phyloP scores from a whole-genome alignment of 1,284 basidiomycete species.

The Xerocomus nothofagi region DNA sequence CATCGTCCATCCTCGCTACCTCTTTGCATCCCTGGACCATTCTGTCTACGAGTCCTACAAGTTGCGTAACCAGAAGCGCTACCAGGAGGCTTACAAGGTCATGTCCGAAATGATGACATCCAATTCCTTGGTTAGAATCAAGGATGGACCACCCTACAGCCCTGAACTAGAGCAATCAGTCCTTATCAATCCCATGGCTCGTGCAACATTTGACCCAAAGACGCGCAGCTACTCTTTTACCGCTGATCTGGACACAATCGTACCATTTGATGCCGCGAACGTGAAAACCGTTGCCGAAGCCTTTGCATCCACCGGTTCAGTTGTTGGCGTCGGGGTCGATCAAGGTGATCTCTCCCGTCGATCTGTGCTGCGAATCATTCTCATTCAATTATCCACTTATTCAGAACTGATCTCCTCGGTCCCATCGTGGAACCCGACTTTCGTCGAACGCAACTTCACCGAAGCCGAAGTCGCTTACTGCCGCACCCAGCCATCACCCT shows the following conservation, averaged over 20 bases:
- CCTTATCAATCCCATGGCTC: constrained; percentile 90
- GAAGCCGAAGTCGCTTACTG: constrained; percentile 88
- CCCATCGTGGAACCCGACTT: constrained; percentile 87
- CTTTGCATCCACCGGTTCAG: constrained; percentile 45
- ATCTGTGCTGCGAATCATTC: constrained; percentile 8
- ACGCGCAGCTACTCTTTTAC: constrained; percentile 83
- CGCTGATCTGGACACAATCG: constrained; percentile 56
- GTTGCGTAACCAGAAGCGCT: constrained; percentile 66
- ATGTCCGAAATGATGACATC: constrained; percentile 95
- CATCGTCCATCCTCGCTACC: constrained; percentile 88
- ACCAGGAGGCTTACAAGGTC: constrained; percentile 83
- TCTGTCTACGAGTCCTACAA: constrained; percentile 77
- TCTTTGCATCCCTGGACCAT: constrained; percentile 81
- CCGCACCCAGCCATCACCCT: constrained; percentile 79
- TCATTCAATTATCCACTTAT: constrained; percentile 19
- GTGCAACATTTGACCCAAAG: constrained; percentile 81
- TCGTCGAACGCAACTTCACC: constrained; percentile 93
- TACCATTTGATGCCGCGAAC: constrained; percentile 64
- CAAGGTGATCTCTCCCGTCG: constrained; percentile 53
- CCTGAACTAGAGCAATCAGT: constrained; percentile 87
- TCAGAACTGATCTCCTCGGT: constrained; percentile 91
- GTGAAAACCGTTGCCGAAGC: constrained; percentile 61
- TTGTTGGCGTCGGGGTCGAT: constrained; percentile 81
- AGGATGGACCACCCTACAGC: constrained; percentile 90
- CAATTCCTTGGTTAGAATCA: constrained; percentile 93